Conservation (phyloP, 441 rosid species). For the Eutrema salsugineum region DNA sequence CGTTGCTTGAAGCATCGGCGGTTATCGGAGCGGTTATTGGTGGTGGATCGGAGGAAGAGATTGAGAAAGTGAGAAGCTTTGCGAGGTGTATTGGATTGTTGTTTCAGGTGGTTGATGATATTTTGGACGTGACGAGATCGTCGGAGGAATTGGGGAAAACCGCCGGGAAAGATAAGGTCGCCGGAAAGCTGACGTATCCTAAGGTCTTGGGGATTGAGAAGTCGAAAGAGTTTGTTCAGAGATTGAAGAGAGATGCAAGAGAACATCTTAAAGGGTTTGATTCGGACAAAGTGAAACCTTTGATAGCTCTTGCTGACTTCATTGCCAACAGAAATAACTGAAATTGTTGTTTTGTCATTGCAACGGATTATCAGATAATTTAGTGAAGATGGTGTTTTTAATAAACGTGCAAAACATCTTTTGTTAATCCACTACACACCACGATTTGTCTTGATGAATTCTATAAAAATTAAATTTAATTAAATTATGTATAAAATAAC, state of each 20-base stretch:
- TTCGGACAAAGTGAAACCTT: constrained; percentile 57
- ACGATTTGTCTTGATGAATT: too few relatives aligned
- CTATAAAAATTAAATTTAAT: too few relatives aligned
- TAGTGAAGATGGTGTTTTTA: too few relatives aligned
- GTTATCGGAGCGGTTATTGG: constrained; percentile 73
- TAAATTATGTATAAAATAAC: too few relatives aligned
- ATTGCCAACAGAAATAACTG: constrained; percentile 72
- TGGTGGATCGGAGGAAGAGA: constrained; percentile 61
- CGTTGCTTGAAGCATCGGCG: constrained; percentile 68
- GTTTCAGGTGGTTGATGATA: constrained; percentile 78
- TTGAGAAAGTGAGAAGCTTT: constrained; percentile 61
- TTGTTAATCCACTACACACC: too few relatives aligned
- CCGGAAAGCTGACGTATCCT: constrained; percentile 66
- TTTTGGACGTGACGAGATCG: constrained; percentile 67
- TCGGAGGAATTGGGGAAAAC: constrained; percentile 74
- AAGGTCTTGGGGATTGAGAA: constrained; percentile 64
- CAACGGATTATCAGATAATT: too few relatives aligned
- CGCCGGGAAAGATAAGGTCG: constrained; percentile 60
- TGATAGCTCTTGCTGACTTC: constrained; percentile 72
- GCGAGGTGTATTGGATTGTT: constrained; percentile 58
- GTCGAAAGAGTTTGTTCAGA: constrained; percentile 48
- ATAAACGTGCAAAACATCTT: too few relatives aligned
- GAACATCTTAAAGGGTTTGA: constrained; percentile 54
- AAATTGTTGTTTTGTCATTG: not conserved
- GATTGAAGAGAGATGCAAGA: constrained; percentile 54